A percentile compares a stretch with the other conserved stretches of the same genome.
phyloP scores from a whole-genome alignment of 2,329 filamentous ascomycete genomes.

The Pezicula rhizophila region DNA sequence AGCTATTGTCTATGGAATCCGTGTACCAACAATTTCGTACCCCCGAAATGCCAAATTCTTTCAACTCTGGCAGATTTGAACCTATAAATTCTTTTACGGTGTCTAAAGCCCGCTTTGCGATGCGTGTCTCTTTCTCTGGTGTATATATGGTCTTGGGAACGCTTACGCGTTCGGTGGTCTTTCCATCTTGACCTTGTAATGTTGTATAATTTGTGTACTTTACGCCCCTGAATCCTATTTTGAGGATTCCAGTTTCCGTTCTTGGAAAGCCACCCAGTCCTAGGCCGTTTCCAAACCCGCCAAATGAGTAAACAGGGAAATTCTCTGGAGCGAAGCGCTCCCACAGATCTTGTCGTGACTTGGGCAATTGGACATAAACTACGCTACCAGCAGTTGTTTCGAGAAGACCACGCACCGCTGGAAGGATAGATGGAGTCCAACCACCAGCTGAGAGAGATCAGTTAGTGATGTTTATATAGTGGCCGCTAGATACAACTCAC shows the following conservation, averaged over 20 bases:
- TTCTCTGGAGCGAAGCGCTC: conserved; percentile 28
- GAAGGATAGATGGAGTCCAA: conserved; percentile 24
- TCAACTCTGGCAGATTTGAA: conserved; percentile 4
- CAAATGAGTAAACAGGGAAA: conserved; percentile 27
- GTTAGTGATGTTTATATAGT: background rate
- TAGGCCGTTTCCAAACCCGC: conserved; percentile 22
- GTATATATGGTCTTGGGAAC: background rate
- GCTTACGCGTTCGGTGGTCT: background rate
- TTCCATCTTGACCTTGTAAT: background rate
- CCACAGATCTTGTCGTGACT: conserved; percentile 18
- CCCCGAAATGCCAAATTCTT: conserved; percentile 4
- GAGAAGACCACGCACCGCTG: conserved; percentile 22
- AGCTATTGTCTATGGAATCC: conserved; percentile 26
- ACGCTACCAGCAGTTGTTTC: conserved; percentile 34
- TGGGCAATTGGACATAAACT: conserved; percentile 26
- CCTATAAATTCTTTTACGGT: conserved; percentile 2
- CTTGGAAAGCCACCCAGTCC: conserved; percentile 43
- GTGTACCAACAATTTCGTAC: conserved; percentile 23
- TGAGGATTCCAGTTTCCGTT: conserved; percentile 31
- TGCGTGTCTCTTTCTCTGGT: background rate
- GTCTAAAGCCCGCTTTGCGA: background rate
- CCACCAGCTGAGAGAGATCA: conserved; percentile 13
- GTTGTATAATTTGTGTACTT: conserved; percentile 40
- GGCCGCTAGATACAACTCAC: background rate
- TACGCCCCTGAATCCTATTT: conserved; percentile 43